Base-by-base conservation (phyloP, 2,329 filamentous ascomycete species). In the Stemphylium vesicarium region DNA sequence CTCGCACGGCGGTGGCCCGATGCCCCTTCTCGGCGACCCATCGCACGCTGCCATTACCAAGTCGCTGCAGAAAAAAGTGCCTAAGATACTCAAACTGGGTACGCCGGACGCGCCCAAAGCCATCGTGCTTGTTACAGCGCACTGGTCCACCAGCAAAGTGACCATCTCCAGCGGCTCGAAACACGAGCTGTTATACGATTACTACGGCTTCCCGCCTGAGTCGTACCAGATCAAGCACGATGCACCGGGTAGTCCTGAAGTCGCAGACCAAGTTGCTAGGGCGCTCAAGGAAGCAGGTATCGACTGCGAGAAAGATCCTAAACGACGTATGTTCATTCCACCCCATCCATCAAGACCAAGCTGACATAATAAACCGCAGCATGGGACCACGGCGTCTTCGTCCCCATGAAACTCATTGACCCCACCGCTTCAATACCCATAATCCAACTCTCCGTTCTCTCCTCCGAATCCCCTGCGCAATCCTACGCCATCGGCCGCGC, bases 331-430 rank as follows among this genome's bases (percentile, higher is more conserved):
- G 62, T 61, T 10, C 55, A 57, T 11, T 29, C 26, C 26, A 10
- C 7, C 24, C 16, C 32, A 12, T 15, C 4, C 4, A 13, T 12
- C 46, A 49, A 36, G 4, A 24, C 36, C 9, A 31, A 18, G 35
- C 29, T 44, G 50, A 54, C 26, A 3, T n/a, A 13, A 53, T 12
- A 9, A 31, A n/a, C 9, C 11, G 12, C 36, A 74, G 78, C 80
- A 53, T 86, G 84, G 84, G 84, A 86, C 65, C 84, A 86, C 65
- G 84, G 84, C 73, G 83, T 86, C 53, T 86, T 86, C 68, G 72
- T 86, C 22, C 84, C 84, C 6, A 76, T 86, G 72, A 76, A 80
- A 40, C 81, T 86, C 38, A 80, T 83, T 62, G 72, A 81, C 51
- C 84, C 84, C 16, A 62, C 74, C 37, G 84, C 83, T 59, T 72